Evolutionary conservation across 2,329 filamentous ascomycete genomes (phyloP).

Genomic region (Aspergillus vadensis): DNA sequence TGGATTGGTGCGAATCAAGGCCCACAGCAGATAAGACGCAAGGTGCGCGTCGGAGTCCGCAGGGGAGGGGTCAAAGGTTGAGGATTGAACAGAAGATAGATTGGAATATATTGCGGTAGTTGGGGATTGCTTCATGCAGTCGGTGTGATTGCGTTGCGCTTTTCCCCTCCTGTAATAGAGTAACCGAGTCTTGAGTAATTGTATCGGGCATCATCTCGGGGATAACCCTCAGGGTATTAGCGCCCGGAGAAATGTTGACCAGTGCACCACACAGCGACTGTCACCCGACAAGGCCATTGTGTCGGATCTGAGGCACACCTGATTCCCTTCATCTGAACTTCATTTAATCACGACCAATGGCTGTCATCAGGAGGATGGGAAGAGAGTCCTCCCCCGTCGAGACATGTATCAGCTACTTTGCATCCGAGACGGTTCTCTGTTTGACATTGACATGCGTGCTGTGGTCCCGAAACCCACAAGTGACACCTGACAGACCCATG

Average conservation of each 20-base stretch:
- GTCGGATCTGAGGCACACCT: background rate
- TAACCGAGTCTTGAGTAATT: background rate
- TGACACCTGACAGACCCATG: too few relatives aligned
- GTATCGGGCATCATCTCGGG: background rate
- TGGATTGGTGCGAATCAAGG: constrained; percentile 1
- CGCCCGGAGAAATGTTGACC: background rate
- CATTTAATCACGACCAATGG: background rate
- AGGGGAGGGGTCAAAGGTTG: background rate
- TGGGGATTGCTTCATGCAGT: background rate
- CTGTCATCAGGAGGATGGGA: background rate
- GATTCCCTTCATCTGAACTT: too few relatives aligned
- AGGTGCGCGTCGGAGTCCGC: constrained; percentile 10
- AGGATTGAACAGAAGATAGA: background rate
- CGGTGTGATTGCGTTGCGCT: background rate
- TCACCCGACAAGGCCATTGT: background rate
- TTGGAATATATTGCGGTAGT: background rate
- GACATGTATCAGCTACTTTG: background rate
- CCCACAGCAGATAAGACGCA: constrained; percentile 8
- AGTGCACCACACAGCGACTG: too few relatives aligned
- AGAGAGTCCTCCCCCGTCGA: background rate
- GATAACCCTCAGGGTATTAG: background rate
- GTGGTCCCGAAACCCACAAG: too few relatives aligned
- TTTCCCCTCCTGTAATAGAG: background rate
- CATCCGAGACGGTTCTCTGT: background rate
- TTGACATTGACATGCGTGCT: background rate